phyloP scores from a whole-genome alignment of 228 moss, liverwort and hornwort genomes.

The Sphagnum fallax region DNA sequence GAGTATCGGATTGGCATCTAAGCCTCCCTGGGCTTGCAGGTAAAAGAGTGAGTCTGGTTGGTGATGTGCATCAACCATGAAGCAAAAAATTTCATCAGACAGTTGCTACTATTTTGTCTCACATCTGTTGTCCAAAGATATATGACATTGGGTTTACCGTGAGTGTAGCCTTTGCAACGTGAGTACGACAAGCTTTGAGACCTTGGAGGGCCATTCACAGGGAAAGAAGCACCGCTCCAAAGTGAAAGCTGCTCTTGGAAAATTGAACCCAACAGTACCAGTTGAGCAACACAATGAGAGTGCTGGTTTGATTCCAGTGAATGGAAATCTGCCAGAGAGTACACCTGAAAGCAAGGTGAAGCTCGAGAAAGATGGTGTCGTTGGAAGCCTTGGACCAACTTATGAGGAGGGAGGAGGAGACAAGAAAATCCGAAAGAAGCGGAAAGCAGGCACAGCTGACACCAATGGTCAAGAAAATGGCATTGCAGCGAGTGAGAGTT shows the following conservation, averaged over 20 bases:
- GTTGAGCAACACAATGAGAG: conserved; percentile 2
- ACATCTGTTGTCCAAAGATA: background rate
- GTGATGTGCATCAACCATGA: background rate
- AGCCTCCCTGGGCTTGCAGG: conserved; percentile 93
- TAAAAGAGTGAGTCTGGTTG: conserved; percentile 9
- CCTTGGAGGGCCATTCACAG: conserved; percentile 66
- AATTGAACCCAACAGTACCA: conserved; percentile 13
- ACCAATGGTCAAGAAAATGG: background rate
- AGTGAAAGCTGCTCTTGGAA: conserved; percentile 56
- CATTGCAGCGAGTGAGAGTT: background rate
- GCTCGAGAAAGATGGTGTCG: background rate
- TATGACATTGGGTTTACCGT: background rate
- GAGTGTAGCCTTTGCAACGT: conserved; percentile 68
- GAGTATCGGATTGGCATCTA: conserved; percentile 55
- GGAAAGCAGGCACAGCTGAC: conserved; percentile 4
- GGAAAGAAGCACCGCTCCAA: conserved; percentile 83
- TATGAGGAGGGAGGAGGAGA: background rate
- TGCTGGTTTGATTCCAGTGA: conserved; percentile 6
- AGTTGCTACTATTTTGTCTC: background rate
- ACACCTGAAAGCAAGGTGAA: conserved; percentile 2
- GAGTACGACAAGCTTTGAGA: conserved; percentile 70
- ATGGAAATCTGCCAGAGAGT: conserved; percentile 9
- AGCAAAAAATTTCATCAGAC: background rate
- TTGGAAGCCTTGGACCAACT: conserved; percentile 1
- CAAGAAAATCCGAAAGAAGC: conserved; percentile 23